Evolutionary conservation across 2,329 filamentous ascomycete genomes (phyloP).

Genomic region (Aspergillus bombycis): DNA sequence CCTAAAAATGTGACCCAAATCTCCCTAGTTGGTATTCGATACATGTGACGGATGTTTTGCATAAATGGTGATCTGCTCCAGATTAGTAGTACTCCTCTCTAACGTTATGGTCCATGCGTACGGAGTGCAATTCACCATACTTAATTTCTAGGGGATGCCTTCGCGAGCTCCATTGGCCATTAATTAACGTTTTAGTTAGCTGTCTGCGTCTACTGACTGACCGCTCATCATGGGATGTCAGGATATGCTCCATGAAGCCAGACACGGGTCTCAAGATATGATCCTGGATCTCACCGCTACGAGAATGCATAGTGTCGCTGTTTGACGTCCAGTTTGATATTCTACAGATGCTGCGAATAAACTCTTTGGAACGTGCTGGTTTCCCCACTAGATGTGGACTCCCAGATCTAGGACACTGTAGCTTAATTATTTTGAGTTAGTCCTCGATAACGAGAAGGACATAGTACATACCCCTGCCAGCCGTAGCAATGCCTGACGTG

Average conservation of each 20-base stretch:
- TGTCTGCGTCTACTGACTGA: neutral
- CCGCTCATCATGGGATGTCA: neutral
- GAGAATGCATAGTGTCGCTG: neutral
- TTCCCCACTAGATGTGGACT: neutral
- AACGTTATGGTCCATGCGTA: constrained; percentile 1
- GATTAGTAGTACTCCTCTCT: neutral
- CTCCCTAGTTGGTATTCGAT: neutral
- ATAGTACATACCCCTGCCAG: neutral
- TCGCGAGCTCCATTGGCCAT: neutral
- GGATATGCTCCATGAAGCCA: neutral
- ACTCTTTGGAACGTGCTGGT: neutral
- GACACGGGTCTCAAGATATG: neutral
- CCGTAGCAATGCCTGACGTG: neutral
- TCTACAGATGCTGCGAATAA: neutral
- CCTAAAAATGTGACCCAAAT: constrained; percentile 14
- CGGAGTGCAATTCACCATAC: neutral
- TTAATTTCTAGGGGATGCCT: neutral
- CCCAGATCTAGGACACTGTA: neutral
- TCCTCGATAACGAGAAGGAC: neutral
- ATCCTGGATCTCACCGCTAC: neutral
- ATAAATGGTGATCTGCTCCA: neutral
- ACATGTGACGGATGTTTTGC: constrained; percentile 18
- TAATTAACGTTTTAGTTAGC: neutral
- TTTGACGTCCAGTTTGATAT: neutral
- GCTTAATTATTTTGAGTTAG: neutral